A percentile compares a stretch with the other conserved stretches of the same genome.
These are phyloP conservation scores for Heliocybe sulcata DNA, from an alignment of 1,284 basidiomycete genomes.

Conservation along the genomic window DNA sequence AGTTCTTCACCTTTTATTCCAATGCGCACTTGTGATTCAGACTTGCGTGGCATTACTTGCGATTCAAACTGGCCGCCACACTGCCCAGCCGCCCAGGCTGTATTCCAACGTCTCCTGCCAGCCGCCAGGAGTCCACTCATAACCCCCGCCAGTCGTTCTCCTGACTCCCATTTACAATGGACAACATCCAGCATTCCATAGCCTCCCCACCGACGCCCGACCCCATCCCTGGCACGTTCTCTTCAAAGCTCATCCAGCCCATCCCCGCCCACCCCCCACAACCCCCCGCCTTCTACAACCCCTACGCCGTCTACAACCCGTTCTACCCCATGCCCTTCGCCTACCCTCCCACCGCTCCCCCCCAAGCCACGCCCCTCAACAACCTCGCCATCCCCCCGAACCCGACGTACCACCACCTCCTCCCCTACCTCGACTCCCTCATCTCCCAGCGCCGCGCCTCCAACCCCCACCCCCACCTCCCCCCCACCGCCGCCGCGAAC, in stretches of 20 bases:
- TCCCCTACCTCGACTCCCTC: background rate
- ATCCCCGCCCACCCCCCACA: background rate
- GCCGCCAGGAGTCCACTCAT: too few species aligned
- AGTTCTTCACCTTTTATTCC: background rate
- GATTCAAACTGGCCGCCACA: too few species aligned
- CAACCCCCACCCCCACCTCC: background rate
- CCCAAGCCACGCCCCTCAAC: background rate
- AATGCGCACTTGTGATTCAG: too few species aligned
- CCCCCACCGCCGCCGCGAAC: background rate
- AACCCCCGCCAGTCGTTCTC: too few species aligned
- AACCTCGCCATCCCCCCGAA: background rate
- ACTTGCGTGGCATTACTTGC: too few species aligned
- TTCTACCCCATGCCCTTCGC: background rate
- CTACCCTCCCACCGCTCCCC: background rate
- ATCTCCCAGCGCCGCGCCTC: background rate
- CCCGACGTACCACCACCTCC: conserved; percentile 1
- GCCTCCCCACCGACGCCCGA: background rate
- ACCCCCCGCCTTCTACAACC: background rate
- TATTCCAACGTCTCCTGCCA: too few species aligned
- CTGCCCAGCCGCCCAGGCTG: too few species aligned
- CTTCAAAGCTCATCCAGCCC: background rate
- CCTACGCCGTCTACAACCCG: background rate
- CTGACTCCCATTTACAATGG: background rate
- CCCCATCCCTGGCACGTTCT: background rate
- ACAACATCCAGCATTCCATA: background rate